phyloP scores from a whole-genome alignment of 129 eudicot species.

The Flaveria trinervia region DNA sequence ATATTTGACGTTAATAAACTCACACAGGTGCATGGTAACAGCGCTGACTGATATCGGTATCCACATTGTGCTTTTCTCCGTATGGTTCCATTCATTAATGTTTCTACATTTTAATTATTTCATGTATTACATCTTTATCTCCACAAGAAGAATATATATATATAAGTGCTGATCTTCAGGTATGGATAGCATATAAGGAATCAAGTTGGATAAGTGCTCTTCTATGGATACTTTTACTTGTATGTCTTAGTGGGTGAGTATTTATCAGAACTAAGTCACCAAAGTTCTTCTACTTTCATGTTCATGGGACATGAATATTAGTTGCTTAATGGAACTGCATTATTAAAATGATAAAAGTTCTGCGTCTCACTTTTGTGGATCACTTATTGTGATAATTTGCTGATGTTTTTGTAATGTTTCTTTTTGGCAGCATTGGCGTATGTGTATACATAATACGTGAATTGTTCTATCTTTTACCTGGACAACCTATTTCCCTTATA shows the following conservation, averaged over 20 bases:
- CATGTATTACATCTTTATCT: neutral
- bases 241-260: slow-evolving; percentile 68
- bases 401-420: neutral
- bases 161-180: slow-evolving; percentile 47
- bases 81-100: slow-evolving; percentile 21
- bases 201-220: slow-evolving; percentile 56
- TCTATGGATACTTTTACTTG: slow-evolving; percentile 56
- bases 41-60: slow-evolving; percentile 64
- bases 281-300: too few species aligned
- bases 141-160: too few species aligned
- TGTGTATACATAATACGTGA: slow-evolving; percentile 61
- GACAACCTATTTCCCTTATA: slow-evolving; percentile 59
- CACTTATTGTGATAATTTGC: neutral
- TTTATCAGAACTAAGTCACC: neutral
- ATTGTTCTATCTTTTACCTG: slow-evolving; percentile 52
- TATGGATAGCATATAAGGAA: slow-evolving; percentile 85
- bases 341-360: neutral
- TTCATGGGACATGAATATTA: neutral
- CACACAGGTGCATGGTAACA: slow-evolving; percentile 73
- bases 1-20: neutral
- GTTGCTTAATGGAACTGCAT: neutral
- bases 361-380: neutral
- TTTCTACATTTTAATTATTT: neutral
- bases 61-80: slow-evolving; percentile 54
- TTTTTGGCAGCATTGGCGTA: slow-evolving; percentile 54